Evolutionary conservation across 306 rosid species (phyloP).

Genomic region (Aeschynomene evenia): DNA sequence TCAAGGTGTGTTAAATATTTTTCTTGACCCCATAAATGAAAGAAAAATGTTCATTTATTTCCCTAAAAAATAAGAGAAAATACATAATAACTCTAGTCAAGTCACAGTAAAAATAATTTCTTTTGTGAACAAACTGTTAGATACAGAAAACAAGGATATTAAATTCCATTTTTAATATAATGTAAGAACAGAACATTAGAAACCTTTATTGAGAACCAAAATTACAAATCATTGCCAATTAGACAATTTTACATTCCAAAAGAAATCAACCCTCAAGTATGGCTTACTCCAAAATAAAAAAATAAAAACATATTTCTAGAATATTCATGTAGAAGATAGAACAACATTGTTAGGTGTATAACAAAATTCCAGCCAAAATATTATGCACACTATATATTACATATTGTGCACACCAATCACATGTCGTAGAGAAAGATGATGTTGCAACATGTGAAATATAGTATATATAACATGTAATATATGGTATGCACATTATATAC

Average conservation of each 20-base stretch:
- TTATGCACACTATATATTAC: too few relatives aligned
- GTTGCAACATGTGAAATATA: too few relatives aligned
- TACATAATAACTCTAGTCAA: slow-evolving; percentile 8
- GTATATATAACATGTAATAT: too few relatives aligned
- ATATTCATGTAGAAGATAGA: slow-evolving; percentile 33
- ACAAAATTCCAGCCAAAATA: too few relatives aligned
- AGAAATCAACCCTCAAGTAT: slow-evolving; percentile 16
- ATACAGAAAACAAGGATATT: slow-evolving; percentile 21
- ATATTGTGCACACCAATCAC: too few relatives aligned
- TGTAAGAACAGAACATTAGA: not conserved
- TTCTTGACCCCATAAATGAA: slow-evolving; percentile 1
- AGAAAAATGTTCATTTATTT: slow-evolving; percentile 14
- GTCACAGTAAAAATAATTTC: slow-evolving; percentile 19
- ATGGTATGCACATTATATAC: too few relatives aligned
- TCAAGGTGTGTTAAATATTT: slow-evolving; percentile 6
- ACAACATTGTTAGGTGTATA: too few relatives aligned
- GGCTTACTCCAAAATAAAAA: slow-evolving; percentile 22
- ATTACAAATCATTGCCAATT: slow-evolving; percentile 14
- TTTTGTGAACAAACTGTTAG: slow-evolving; percentile 15
- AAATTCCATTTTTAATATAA: slow-evolving; percentile 9
- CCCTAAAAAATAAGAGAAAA: slow-evolving; percentile 5
- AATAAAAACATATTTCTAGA: slow-evolving; percentile 1
- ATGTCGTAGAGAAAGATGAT: too few relatives aligned
- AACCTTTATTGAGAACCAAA: slow-evolving; percentile 14
- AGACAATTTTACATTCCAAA: slow-evolving; percentile 6